These are phyloP conservation scores for Lophiotrema nucula DNA, from an alignment of 495 filamentous ascomycete species.

Conservation along the genomic window DNA sequence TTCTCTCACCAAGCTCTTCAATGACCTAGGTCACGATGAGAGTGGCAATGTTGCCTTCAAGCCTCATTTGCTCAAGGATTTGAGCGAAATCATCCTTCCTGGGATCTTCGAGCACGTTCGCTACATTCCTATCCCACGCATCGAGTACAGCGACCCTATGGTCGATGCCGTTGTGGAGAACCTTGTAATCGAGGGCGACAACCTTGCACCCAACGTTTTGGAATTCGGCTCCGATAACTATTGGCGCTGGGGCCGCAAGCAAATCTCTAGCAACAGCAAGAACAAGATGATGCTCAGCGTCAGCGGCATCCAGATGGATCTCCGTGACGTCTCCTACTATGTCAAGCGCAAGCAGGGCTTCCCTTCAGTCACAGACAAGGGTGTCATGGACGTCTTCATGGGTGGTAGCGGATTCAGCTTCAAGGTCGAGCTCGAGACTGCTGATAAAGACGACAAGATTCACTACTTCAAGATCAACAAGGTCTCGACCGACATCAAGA, in stretches of 20 bases:
- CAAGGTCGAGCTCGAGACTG: constrained; percentile 83
- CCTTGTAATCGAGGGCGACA: constrained; percentile 91
- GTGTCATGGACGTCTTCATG: constrained; percentile 86
- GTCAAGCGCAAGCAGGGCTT: constrained; percentile 96
- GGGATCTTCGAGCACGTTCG: constrained; percentile 79
- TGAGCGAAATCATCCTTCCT: constrained; percentile 83
- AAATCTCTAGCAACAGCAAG: constrained; percentile 70
- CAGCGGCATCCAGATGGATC: constrained; percentile 85
- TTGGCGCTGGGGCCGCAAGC: constrained; percentile 92
- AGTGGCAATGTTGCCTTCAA: constrained; percentile 87
- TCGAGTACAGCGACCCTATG: constrained; percentile 80
- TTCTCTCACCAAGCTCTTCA: constrained; percentile 81
- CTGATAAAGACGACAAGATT: constrained; percentile 70
- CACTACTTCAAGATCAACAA: constrained; percentile 94
- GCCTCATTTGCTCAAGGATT: constrained; percentile 83
- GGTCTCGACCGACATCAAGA: constrained; percentile 77
- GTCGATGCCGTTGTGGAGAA: constrained; percentile 92
- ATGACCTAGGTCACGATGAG: constrained; percentile 78
- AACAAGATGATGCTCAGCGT: constrained; percentile 81
- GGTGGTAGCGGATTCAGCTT: constrained; percentile 86
- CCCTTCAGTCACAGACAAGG: constrained; percentile 82
- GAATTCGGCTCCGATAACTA: constrained; percentile 93
- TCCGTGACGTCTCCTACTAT: constrained; percentile 88
- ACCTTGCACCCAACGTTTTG: constrained; percentile 91
- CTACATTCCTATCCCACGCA: constrained; percentile 90